Evolutionary conservation across 2,329 filamentous ascomycete genomes (phyloP).

Genomic region (Aspergillus sojae): DNA sequence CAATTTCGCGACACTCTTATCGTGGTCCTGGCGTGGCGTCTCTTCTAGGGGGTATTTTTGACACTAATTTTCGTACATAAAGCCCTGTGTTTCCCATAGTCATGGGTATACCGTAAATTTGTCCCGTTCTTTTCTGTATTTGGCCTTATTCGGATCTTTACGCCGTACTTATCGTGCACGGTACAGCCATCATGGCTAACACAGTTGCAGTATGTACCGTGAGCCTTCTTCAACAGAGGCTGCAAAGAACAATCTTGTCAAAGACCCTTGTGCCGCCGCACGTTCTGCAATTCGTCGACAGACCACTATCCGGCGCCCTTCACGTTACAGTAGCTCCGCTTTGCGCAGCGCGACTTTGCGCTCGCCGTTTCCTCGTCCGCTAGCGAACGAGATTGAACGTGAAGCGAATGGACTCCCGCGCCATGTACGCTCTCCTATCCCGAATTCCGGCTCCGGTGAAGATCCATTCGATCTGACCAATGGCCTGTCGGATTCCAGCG

Average conservation of each 20-base stretch:
- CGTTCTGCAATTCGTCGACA: conserved; percentile 63
- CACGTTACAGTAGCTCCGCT: conserved; percentile 29
- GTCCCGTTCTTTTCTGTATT: conserved; percentile 7
- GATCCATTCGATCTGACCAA: conserved; percentile 32
- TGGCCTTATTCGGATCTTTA: conserved; percentile 7
- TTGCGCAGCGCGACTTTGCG: conserved; percentile 32
- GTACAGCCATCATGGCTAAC: conserved; percentile 24
- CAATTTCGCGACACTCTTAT: conserved; percentile 15
- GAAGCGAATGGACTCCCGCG: conserved; percentile 26
- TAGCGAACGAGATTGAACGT: conserved; percentile 35
- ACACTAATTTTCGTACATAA: neutral
- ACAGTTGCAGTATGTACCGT: conserved; percentile 54
- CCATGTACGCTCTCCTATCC: conserved; percentile 29
- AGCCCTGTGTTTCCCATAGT: conserved; percentile 11
- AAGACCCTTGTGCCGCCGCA: conserved; percentile 56
- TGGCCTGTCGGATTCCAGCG: conserved; percentile 24
- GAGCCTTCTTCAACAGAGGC: conserved; percentile 53
- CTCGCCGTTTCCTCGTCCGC: conserved; percentile 32
- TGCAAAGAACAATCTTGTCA: conserved; percentile 46
- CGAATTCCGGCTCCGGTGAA: conserved; percentile 29
- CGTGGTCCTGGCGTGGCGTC: conserved; percentile 8
- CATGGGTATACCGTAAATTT: conserved; percentile 49
- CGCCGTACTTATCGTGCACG: conserved; percentile 19
- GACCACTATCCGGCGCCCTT: conserved; percentile 37
- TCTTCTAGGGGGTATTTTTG: neutral